Conservation (phyloP, 257 asterid species). For the Cruciata laevipes region DNA sequence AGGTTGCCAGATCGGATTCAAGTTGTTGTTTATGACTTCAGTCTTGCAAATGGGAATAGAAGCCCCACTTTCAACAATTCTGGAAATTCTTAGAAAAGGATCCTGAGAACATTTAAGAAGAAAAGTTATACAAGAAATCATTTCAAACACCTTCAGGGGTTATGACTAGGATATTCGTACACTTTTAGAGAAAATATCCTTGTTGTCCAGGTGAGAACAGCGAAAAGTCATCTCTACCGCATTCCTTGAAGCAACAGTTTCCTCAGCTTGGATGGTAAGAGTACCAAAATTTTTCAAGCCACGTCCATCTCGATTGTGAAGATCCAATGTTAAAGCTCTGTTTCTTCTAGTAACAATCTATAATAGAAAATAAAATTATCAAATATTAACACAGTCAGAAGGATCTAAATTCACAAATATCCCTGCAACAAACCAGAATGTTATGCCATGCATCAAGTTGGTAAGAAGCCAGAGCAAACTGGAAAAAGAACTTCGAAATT, state of each 20-base stretch:
- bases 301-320: constrained; percentile 34
- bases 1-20: constrained; percentile 68
- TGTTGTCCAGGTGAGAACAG: constrained; percentile 54
- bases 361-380: constrained; percentile 4
- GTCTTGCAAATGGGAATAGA: constrained; percentile 67
- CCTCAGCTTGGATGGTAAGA: constrained; percentile 63
- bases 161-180: constrained; percentile 29
- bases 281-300: constrained; percentile 44
- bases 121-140: constrained; percentile 3
- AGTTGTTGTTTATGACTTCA: constrained; percentile 71
- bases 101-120: constrained; percentile 38
- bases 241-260: constrained; percentile 52
- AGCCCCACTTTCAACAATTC: constrained; percentile 48
- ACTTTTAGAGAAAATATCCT: constrained; percentile 64
- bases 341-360: constrained; percentile 57
- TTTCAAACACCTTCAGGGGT: not conserved
- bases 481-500: no score
- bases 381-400: not conserved
- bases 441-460: not conserved
- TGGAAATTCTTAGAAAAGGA: constrained; percentile 77
- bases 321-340: constrained; percentile 42
- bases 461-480: not conserved
- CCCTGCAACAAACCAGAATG: not conserved
- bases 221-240: constrained; percentile 53
- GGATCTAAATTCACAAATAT: not conserved